phyloP scores from a whole-genome alignment of 176 grass and related monocot species.

The Themeda triandra region DNA sequence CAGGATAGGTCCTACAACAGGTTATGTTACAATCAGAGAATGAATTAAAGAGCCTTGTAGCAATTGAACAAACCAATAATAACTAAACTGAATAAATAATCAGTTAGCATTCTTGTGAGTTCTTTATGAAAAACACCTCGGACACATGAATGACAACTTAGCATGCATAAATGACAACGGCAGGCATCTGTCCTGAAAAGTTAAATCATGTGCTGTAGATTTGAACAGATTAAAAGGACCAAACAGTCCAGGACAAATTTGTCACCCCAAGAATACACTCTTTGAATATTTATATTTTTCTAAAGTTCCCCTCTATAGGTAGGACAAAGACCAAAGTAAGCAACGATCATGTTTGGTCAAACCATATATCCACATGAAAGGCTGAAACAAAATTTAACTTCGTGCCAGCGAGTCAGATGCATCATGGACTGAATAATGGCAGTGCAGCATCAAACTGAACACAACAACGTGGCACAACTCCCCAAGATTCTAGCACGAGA shows the following conservation, averaged over 20 bases:
- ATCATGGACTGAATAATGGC: background rate
- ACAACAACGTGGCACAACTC: background rate
- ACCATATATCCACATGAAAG: background rate
- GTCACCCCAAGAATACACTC: background rate
- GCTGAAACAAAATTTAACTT: background rate
- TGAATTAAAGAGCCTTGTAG: background rate
- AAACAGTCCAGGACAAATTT: background rate
- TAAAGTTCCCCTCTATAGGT: background rate
- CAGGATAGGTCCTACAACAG: conserved; percentile 46
- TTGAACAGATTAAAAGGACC: background rate
- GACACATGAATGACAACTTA: too few relatives aligned
- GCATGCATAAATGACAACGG: background rate
- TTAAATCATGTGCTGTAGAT: background rate
- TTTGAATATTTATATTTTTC: background rate
- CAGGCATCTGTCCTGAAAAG: background rate
- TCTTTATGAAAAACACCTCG: background rate
- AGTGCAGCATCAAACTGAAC: background rate
- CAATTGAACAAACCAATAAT: background rate
- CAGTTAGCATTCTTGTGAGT: background rate
- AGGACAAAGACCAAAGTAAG: background rate
- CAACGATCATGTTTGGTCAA: background rate
- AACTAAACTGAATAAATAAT: background rate
- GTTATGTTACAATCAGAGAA: background rate
- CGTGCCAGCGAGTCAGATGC: background rate
- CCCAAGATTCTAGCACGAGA: background rate